Evolutionary conservation across 495 filamentous ascomycete species (phyloP), one percentile per base, ranked within the genome.

Genomic region (Penicilliopsis zonata): DNA sequence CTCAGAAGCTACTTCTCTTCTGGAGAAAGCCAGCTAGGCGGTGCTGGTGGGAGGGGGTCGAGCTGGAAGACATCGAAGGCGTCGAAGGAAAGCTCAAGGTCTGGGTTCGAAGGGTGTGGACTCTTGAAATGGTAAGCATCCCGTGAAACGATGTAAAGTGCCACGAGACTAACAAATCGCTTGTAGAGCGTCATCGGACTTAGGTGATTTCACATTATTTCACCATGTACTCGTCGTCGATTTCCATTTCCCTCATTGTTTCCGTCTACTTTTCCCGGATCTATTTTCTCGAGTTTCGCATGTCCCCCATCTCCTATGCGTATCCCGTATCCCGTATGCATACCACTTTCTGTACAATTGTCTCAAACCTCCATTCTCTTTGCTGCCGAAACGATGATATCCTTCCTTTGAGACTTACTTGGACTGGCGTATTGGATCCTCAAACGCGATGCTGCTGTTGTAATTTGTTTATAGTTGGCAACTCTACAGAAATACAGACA

Each of bases 31-130:
- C 90, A 5, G 90, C 90, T 15, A 70, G 90, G 28, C 69, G 90
- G 50, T 99, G 90, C 63, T 99, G 90, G 90, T 99, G 90, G 90
- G 90, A 96, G 52, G 92, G 90, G 6, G 79, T 95, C n/a, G 88
- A 95, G 47, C 65, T 99, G 13, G 72, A 85, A 12, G 59, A 79
- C 34, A 82, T 99, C 9, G 92, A 94, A 30, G 90, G 90, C 8
- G 74, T 95, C 10, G 77, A 93, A 21, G 92, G 90, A 17, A 82
- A 77, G 44, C 63, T 99, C 47, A 99, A 96, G 57, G 85, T 96
- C 38, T 99, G 90, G 90, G 94, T 96, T 46, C 70, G 90, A 37
- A 67, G 90, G 46, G 90, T 99, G 37, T 99, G 90, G 90, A 99
- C 90, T 37, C 65, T 99, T 35, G 90, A 99, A 72, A 99, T 99